Evolutionary conservation across 2,329 filamentous ascomycete genomes (phyloP).

Genomic region (Pestalotiopsis sp.): DNA sequence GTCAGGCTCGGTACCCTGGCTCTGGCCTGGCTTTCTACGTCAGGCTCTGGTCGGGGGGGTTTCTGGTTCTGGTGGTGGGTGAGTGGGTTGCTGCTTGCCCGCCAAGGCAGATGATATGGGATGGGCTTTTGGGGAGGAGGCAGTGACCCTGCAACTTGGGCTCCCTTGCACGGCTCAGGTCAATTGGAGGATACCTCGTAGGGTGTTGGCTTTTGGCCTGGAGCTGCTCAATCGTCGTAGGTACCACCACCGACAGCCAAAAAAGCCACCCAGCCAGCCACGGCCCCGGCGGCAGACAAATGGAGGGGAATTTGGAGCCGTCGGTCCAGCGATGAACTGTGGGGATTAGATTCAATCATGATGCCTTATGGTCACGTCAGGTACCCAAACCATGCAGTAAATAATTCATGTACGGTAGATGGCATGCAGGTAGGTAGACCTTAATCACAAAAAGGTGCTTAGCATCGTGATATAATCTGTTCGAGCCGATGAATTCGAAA

Average conservation of each 20-base stretch:
- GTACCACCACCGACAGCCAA: not conserved
- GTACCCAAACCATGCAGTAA: too few relatives aligned
- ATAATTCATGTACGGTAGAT: too few relatives aligned
- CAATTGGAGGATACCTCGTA: not conserved
- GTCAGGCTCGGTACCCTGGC: not conserved
- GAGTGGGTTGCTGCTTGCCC: not conserved
- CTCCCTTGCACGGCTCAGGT: not conserved
- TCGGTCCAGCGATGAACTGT: not conserved
- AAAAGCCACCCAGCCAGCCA: not conserved
- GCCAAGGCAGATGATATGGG: not conserved
- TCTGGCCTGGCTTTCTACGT: not conserved
- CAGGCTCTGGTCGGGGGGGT: not conserved
- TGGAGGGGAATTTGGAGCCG: constrained; percentile 10
- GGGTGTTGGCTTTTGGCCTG: not conserved
- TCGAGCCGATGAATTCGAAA: too few relatives aligned
- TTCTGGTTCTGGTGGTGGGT: not conserved
- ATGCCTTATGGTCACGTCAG: too few relatives aligned
- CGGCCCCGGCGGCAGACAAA: not conserved
- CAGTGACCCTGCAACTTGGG: not conserved
- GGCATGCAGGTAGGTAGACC: too few relatives aligned
- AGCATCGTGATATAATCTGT: too few relatives aligned
- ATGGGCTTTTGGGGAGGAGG: not conserved
- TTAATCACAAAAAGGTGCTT: too few relatives aligned
- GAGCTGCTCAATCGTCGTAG: not conserved
- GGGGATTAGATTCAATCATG: not conserved